These are phyloP conservation scores for Dothideomycetes sp. DNA, from an alignment of 2,329 filamentous ascomycete species.

Conservation along the genomic window DNA sequence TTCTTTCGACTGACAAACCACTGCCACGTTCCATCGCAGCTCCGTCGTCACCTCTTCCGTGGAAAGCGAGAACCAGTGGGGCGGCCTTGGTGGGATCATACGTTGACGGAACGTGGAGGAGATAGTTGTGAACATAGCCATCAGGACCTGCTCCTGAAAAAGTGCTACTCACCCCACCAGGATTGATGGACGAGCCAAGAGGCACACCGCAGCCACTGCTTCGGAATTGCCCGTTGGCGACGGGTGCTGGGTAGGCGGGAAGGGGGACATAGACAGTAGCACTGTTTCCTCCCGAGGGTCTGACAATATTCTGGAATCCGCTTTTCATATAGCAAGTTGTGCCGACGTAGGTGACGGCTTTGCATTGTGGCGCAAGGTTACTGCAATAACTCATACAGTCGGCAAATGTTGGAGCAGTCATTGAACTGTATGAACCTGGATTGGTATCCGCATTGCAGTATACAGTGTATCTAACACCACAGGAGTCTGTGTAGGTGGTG, in stretches of 20 bases:
- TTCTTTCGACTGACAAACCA: conserved; percentile 36
- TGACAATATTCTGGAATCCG: not conserved
- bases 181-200: conserved; percentile 17
- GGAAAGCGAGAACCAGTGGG: conserved; percentile 41
- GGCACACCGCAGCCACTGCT: conserved; percentile 21
- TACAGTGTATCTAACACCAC: conserved; percentile 10
- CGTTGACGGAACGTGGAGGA: conserved; percentile 30
- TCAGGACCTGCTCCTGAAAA: conserved; percentile 16
- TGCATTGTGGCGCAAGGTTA: not conserved
- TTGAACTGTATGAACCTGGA: conserved; percentile 6
- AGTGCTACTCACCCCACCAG: conserved; percentile 17
- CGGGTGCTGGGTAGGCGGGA: conserved; percentile 13
- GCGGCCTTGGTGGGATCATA: conserved; percentile 31
- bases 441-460: conserved; percentile 14
- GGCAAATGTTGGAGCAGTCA: not conserved
- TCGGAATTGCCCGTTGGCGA: conserved; percentile 15
- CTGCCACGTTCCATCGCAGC: conserved; percentile 33
- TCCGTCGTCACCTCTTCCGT: conserved; percentile 34
- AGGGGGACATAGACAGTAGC: not conserved
- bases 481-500: conserved; percentile 11
- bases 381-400: conserved; percentile 5
- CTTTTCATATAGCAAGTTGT: conserved; percentile 8
- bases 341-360: conserved; percentile 3
- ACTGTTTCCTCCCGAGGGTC: conserved; percentile 3
- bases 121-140: conserved; percentile 28